Percentiles rank a stretch among this genome's conserved stretches.
These are phyloP conservation scores for Kodamaea plutei DNA, from an alignment of 1,139 yeast species.

Conservation along the genomic window DNA sequence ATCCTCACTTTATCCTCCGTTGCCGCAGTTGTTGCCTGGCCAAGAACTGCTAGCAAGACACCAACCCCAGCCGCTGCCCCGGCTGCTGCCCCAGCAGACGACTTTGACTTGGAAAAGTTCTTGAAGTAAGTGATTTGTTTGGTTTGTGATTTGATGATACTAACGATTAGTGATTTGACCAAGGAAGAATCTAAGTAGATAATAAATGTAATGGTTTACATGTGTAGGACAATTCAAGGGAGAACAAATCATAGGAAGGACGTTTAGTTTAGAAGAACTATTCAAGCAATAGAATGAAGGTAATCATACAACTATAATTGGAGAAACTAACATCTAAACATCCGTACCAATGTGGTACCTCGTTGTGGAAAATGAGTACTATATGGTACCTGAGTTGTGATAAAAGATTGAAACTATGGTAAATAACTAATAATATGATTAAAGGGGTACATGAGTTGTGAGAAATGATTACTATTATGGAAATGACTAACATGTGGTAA, in stretches of 20 bases:
- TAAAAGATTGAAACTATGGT: too few species aligned
- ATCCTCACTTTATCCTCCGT: constrained; percentile 45
- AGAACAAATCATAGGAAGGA: not conserved
- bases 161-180: constrained; percentile 38
- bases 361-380: too few species aligned
- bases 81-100: constrained; percentile 40
- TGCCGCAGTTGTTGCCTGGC: constrained; percentile 42
- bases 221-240: not conserved
- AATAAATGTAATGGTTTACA: too few species aligned
- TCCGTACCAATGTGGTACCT: too few species aligned
- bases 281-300: too few species aligned
- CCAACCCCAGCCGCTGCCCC: constrained; percentile 28
- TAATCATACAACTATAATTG: too few species aligned
- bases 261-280: not conserved
- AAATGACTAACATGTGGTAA: too few species aligned
- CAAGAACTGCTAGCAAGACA: constrained; percentile 31
- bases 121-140: constrained; percentile 43
- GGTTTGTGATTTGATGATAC: constrained; percentile 17
- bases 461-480: too few species aligned
- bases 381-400: too few species aligned
- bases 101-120: constrained; percentile 58
- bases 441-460: too few species aligned
- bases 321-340: too few species aligned
- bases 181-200: constrained; percentile 41
- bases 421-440: too few species aligned